Base-by-base conservation (phyloP, 306 rosid genomes). In the Cicer bijugum region DNA sequence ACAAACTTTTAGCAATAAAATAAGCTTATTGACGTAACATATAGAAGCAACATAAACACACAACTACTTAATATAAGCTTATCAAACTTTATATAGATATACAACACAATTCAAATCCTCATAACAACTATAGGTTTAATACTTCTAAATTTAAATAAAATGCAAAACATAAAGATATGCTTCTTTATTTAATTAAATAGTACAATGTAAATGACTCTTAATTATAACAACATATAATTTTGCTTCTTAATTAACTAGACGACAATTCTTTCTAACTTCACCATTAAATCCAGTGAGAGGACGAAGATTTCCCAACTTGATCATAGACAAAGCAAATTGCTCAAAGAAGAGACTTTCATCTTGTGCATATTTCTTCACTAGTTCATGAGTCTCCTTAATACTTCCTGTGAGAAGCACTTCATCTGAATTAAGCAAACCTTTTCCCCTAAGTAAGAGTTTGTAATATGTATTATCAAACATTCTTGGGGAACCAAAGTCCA, bases 291-390 rank as follows among this genome's bases (percentile, higher is more conserved):
- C 93, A 43, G 83, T 81, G 44, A 92, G 90, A 86, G 97, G 96
- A 20, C 69, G 86, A 0, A 89, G 84, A 70, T 79, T 86, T 0
- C 89, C 97, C 92, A 92, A 85, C 69, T 88, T 92, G 53, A 88
- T 81, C 97, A 92, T 88, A 6, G 97, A 92, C 60, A 70, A 81
- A 2, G 92, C 91, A 85, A 92, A 92, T 71, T 92, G 93, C 39
- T 82, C 67, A 74, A 85, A 88, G 88, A 92, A 92, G 45, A 89
- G 83, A 20, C 44, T 52, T 84, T 89, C 90, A 72, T 89, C 82
- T 16, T 79, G 70, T 10, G 89, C 91, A 68, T 84, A 92, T 69
- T 65, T 77, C 84, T 86, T 85, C 7, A 89, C 96, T 69, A 88
- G 42, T 39, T 82, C 60, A 60, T n/a, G 78, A 35, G 86, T 84